Conservation (phyloP, 331 rosid genomes). For the Arachis monticola region DNA sequence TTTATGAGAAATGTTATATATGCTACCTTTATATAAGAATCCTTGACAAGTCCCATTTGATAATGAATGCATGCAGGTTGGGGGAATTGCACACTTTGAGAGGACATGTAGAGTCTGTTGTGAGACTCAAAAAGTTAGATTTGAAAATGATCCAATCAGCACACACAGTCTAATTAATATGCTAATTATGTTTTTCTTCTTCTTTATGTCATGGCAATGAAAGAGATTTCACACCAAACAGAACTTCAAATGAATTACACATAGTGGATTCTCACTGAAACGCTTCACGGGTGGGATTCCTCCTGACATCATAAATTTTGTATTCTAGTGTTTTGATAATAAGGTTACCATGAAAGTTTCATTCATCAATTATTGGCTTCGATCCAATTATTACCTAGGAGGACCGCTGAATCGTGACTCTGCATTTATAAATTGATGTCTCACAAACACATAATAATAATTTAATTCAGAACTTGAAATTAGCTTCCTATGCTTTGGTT, state of each 20-base stretch:
- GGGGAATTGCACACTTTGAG: conserved; percentile 75
- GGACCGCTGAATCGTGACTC: conserved; percentile 7
- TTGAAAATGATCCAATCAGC: conserved; percentile 52
- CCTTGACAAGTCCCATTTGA: neutral
- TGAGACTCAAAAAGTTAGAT: conserved; percentile 75
- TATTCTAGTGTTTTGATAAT: conserved; percentile 2
- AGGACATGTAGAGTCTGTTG: conserved; percentile 81
- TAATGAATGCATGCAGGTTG: conserved; percentile 56
- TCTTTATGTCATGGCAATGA: conserved; percentile 20
- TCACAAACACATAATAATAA: neutral
- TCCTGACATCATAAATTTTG: conserved; percentile 21
- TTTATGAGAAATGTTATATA: no score
- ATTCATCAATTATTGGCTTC: neutral
- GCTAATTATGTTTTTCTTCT: neutral
- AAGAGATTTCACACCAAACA: conserved; percentile 29
- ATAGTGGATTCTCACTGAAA: neutral
- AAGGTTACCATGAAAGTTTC: no score
- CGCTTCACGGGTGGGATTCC: conserved; percentile 15
- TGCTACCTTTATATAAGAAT: no score
- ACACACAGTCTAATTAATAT: conserved; percentile 67
- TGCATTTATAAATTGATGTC: conserved; percentile 1
- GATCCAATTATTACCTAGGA: neutral
- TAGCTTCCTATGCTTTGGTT: neutral
- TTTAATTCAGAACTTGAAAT: conserved; percentile 11
- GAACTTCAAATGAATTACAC: no score